Percentiles rank a stretch among this genome's conserved stretches.
Conservation (phyloP, 179 eudicot genomes). For the Heliamphora pulchella region DNA sequence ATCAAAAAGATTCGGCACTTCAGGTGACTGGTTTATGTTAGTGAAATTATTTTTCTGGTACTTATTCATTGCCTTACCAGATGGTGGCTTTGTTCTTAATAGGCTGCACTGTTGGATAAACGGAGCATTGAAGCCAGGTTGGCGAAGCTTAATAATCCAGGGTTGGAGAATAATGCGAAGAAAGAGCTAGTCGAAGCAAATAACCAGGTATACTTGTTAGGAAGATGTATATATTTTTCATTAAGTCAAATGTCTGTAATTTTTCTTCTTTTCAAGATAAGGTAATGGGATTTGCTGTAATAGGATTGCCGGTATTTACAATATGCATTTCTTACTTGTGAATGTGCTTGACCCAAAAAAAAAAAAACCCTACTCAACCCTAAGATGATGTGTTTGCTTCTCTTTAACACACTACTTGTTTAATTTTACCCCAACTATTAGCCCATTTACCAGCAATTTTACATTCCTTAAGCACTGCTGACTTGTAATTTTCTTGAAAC, state of each 20-base stretch:
- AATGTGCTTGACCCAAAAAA: neutral
- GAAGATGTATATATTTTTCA: neutral
- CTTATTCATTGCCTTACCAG: conserved; percentile 4
- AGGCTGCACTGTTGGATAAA: conserved; percentile 66
- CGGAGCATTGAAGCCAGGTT: conserved; percentile 54
- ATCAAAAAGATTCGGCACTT: conserved; percentile 64
- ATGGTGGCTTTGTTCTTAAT: conserved; percentile 8
- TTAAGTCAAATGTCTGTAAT: neutral
- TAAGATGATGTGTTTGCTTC: neutral
- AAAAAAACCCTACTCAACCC: neutral
- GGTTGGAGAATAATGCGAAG: conserved; percentile 41
- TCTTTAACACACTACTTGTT: neutral
- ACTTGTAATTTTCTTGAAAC: neutral
- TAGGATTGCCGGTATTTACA: neutral
- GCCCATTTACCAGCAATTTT: neutral
- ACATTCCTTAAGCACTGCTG: neutral
- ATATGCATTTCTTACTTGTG: no score
- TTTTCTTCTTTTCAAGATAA: neutral
- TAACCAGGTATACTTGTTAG: conserved; percentile 45
- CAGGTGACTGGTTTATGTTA: conserved; percentile 40
- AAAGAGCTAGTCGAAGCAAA: conserved; percentile 57
- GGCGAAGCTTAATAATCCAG: conserved; percentile 41
- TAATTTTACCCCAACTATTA: neutral
- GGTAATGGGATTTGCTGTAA: neutral
- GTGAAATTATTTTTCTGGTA: neutral